Evolutionary conservation across 371 early-diverging fungal genomes (phyloP), one percentile per base, ranked within the genome.

Genomic region (Mucor circinelloides): DNA sequence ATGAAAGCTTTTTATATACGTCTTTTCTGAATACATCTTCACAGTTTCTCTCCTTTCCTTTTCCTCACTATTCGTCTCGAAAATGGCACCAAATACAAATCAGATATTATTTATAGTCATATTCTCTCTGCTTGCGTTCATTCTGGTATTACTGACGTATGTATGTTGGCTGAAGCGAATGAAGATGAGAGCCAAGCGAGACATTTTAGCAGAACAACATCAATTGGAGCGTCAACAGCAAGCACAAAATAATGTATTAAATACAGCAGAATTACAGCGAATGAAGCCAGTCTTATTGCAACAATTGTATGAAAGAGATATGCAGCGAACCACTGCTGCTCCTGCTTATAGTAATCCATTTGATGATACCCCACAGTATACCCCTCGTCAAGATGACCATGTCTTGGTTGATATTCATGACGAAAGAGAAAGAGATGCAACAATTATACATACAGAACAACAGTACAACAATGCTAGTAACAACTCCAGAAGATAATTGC

Each of bases 81-180:
- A 50, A 5, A 52, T 58, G 19, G 58, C 58, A 54, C 66, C 68
- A 19, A 72, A 72, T 36, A 44, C 59, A 55, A 69, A 72, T n/a
- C 63, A 72, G 38, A 66, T 63, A 8, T 34, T 72, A 30, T 72
- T 72, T 15, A 65, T 72, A 25, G 69, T 72, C 19, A 60, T 72
- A 9, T 69, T 72, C 31, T 62, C 66, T 15, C 30, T 72, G 19
- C 58, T 72, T 21, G 73, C 69, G 27, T 27, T 58, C 4, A 36
- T 54, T 12, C 25, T 72, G 21, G 63, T 72, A 0, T 36, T 72
- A 7, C 19, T 60, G 19, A 63, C 66, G 13, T 72, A 72, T 48
- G 73, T 72, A 1, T 69, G 65, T 31, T 72, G 69, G 69, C 28
- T 72, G 54, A 72, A 55, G 32, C 57, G 69, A 55, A 58, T 72